Conservation (phyloP, 805 yeast species). For the Lipomyces yamadae region DNA sequence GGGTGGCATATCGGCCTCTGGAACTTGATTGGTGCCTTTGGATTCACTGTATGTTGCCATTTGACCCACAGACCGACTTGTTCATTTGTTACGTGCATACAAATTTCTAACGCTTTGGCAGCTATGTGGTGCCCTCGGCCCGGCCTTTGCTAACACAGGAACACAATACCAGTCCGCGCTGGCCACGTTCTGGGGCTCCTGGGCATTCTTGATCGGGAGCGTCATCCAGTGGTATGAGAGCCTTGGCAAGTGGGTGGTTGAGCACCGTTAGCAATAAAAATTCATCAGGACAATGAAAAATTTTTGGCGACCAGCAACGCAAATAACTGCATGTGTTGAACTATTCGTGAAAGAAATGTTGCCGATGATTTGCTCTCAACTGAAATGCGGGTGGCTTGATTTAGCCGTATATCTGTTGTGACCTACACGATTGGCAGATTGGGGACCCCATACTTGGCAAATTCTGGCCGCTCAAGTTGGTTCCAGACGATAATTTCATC, state of each 20-base stretch:
- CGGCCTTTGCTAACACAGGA: neutral
- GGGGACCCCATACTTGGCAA: too few species aligned
- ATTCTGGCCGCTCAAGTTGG: too few species aligned
- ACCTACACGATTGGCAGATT: too few species aligned
- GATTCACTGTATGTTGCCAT: neutral
- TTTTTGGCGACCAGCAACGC: too few species aligned
- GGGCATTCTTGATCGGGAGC: neutral
- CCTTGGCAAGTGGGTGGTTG: neutral
- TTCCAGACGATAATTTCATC: too few species aligned
- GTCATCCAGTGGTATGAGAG: neutral
- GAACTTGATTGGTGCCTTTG: neutral
- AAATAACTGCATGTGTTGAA: too few species aligned
- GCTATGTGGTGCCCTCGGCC: neutral
- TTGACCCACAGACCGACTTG: too few species aligned
- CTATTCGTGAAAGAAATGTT: too few species aligned
- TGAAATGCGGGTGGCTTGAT: too few species aligned
- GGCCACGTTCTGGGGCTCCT: constrained; percentile 2
- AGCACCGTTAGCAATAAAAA: neutral
- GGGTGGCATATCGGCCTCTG: neutral
- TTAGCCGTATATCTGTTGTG: too few species aligned
- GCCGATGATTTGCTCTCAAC: too few species aligned
- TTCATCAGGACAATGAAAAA: too few species aligned
- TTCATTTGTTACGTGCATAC: neutral
- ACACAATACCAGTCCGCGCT: neutral
- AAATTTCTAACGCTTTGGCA: neutral